A percentile compares a stretch with the other conserved stretches of the same genome.
Evolutionary conservation across 345 rosid species (phyloP).

Genomic region (Corymbia maculata): DNA sequence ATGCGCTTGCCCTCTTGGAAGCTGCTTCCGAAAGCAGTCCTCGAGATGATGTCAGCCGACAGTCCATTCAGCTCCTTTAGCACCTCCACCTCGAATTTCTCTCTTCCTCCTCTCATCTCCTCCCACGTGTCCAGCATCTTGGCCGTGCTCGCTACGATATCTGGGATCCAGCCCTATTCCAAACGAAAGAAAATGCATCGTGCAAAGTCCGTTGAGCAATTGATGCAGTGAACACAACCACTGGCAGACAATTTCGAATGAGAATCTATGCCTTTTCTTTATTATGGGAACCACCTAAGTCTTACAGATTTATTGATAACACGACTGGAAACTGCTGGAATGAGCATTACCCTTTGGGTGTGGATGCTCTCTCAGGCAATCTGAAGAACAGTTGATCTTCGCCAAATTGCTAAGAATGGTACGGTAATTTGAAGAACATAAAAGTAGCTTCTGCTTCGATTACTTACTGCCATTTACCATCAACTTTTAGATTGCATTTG

Average conservation of each 20-base stretch:
- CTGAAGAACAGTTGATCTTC: background rate
- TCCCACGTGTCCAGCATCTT: slow-evolving; percentile 64
- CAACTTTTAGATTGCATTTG: background rate
- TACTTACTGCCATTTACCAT: background rate
- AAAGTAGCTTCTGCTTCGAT: background rate
- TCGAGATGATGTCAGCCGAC: slow-evolving; percentile 66
- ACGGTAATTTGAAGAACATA: background rate
- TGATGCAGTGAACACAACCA: background rate
- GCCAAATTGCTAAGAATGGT: background rate
- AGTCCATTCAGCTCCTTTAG: slow-evolving; percentile 48
- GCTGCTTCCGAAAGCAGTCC: slow-evolving; percentile 83
- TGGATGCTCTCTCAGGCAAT: background rate
- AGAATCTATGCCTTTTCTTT: background rate
- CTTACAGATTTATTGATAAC: background rate
- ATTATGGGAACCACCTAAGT: background rate
- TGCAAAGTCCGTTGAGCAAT: background rate
- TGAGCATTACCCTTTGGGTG: background rate
- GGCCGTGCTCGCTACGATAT: slow-evolving; percentile 40
- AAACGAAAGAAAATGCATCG: background rate
- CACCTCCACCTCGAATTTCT: slow-evolving; percentile 60
- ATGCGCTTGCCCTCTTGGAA: slow-evolving; percentile 66
- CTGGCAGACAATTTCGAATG: accelerated
- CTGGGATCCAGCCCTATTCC: slow-evolving; percentile 51
- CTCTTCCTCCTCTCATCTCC: slow-evolving; percentile 36
- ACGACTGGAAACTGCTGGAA: background rate